phyloP scores from a whole-genome alignment of 495 filamentous ascomycete genomes.

The Poronia punctata region DNA sequence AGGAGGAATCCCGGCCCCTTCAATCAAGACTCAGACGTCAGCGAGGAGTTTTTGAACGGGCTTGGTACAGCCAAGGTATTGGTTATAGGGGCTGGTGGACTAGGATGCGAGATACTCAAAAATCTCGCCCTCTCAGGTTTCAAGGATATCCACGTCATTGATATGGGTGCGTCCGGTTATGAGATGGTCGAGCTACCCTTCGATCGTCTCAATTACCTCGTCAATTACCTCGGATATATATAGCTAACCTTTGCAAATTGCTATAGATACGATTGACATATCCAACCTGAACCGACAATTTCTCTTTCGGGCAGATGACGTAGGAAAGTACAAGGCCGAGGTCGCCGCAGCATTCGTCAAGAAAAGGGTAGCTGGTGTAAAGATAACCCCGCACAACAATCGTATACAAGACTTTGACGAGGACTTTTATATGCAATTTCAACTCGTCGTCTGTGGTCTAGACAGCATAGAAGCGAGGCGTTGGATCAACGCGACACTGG shows the following conservation, averaged over 20 bases:
- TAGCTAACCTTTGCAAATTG: slow-evolving; percentile 15
- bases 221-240: slow-evolving; percentile 2
- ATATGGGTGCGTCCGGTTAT: slow-evolving; percentile 60
- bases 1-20: slow-evolving; percentile 70
- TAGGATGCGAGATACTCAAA: slow-evolving; percentile 97
- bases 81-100: slow-evolving; percentile 81
- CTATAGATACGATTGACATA: slow-evolving; percentile 87
- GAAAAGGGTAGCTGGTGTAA: slow-evolving; percentile 78
- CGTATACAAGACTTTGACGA: slow-evolving; percentile 97
- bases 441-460: slow-evolving; percentile 87
- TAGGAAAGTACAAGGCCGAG: slow-evolving; percentile 90
- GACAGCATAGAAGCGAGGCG: slow-evolving; percentile 95
- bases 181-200: slow-evolving; percentile 19
- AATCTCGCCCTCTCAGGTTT: slow-evolving; percentile 93
- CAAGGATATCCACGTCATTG: slow-evolving; percentile 96
- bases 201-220: not conserved
- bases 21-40: slow-evolving; percentile 61
- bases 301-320: slow-evolving; percentile 85
- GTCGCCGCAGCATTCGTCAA: slow-evolving; percentile 89
- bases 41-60: slow-evolving; percentile 51
- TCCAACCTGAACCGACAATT: slow-evolving; percentile 98
- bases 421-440: slow-evolving; percentile 97
- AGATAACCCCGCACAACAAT: slow-evolving; percentile 86
- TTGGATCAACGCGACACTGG: slow-evolving; percentile 95
- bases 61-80: slow-evolving; percentile 64